Conservation (phyloP, 1,284 basidiomycete genomes). For the Cystobasidiaceae sp. region DNA sequence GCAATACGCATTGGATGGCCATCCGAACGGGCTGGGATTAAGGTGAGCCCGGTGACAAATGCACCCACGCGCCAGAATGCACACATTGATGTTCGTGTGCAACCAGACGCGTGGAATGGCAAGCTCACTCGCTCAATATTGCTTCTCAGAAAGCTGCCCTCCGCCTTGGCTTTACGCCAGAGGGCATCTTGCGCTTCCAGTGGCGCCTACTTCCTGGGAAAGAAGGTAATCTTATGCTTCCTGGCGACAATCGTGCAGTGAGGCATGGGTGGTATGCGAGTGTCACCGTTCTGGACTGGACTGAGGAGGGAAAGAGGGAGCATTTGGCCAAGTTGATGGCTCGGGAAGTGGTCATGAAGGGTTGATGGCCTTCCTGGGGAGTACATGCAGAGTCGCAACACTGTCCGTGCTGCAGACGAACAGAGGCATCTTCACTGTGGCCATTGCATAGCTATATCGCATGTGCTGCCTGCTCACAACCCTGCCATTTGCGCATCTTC, state of each 20-base stretch:
- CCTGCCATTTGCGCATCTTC: too few relatives aligned
- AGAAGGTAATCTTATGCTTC: slow-evolving; percentile 48
- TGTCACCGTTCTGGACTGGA: slow-evolving; percentile 63
- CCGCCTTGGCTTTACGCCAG: slow-evolving; percentile 58
- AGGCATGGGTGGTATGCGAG: slow-evolving; percentile 53
- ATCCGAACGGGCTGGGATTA: too few relatives aligned
- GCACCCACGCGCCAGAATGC: too few relatives aligned
- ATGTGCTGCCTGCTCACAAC: too few relatives aligned
- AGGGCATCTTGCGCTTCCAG: slow-evolving; percentile 57
- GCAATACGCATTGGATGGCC: slow-evolving; percentile 54
- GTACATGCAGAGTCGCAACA: neutral
- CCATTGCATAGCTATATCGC: too few relatives aligned
- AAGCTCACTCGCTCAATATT: slow-evolving; percentile 53
- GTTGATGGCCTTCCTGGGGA: neutral
- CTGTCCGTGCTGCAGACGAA: too few relatives aligned
- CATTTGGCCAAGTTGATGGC: slow-evolving; percentile 13
- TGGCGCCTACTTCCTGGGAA: slow-evolving; percentile 49
- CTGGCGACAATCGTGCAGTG: slow-evolving; percentile 47
- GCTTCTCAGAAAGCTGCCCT: slow-evolving; percentile 54
- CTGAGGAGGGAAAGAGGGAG: slow-evolving; percentile 46
- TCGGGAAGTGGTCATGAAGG: too few relatives aligned
- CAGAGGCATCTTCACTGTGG: too few relatives aligned
- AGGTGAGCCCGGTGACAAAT: too few relatives aligned
- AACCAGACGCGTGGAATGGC: slow-evolving; percentile 55
- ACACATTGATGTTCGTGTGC: too few relatives aligned